Evolutionary conservation across 2,329 filamentous ascomycete species (phyloP), one percentile per base, ranked within the genome.

Genomic region (Nigrospora oryzae): DNA sequence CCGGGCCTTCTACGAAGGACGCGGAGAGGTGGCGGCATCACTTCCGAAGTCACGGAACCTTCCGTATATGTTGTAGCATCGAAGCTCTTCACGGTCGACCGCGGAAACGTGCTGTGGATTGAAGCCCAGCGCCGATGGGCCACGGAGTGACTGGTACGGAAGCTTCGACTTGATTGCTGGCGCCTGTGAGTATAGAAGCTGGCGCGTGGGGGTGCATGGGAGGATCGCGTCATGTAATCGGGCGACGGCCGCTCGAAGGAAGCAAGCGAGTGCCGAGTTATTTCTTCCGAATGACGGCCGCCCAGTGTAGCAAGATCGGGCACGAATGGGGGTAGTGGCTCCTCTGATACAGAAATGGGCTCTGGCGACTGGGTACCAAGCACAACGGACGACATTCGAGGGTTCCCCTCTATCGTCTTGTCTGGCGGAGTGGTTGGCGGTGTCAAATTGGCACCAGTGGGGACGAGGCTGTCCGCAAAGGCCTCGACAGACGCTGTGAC

Each of bases 1-100:
- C 86, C 87, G 7, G 86, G 87, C 13, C 83, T 75, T 57, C 87
- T 73, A 48, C 87, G 75, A 49, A 93, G 71, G 36, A 83, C 71
- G 38, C 82, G 77, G 7, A 77, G 64, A n/a, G 79, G 79, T 16
- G 67, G 65, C 1, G 75, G 71, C 40, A 72, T 60, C 2, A 70
- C 43, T 48, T 66, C 66, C 7, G 69, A 69, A 0, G 71, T 66
- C 17, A 73, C 65, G 2, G 79, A 82, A 5, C 54, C 62, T 35
- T 66, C 74, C 0, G 78, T 79, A 37, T 70, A 70, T 0, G 73
- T 75, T 0, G 71, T 79, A 5, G 77, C 80, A 56, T 83, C 79
- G 44, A 84, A 77, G 55, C 81, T 86, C 42, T 68, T 71, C 8
- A 75, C 63, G 1, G 73, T 77, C 11, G 71, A 71, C 19, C 67